Base-by-base conservation (phyloP, 2,329 filamentous ascomycete species). In the Phaeosphaeriaceae sp. region DNA sequence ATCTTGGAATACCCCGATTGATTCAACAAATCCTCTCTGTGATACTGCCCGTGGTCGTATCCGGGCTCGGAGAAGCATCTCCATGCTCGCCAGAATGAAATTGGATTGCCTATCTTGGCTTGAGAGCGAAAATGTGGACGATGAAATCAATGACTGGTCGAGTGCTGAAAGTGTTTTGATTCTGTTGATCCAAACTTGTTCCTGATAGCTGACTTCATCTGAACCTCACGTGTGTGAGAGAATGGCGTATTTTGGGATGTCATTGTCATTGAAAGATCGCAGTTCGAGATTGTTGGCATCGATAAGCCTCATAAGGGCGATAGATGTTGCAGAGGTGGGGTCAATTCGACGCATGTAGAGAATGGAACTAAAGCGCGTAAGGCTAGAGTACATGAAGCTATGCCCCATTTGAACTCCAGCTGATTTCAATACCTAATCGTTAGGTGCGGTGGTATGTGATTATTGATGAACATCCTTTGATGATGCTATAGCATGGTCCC, bases 261-360 rank as follows among this genome's bases (percentile, higher is more conserved):
- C 42, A 36, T 61, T 52, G 17, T 66, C 60, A 20, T 50, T 59
- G 45, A 64, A 64, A 42, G 48, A 57, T 46, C 45, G 48, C 15
- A 64, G 52, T 20, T 64, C 60, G 16, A 63, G 46, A 13, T 56
- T 65, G 26, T 53, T 54, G 23, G 58, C 58, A 55, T 67, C 52
- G 33, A 65, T 59, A 37, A 67, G 63, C 39, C 64, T 57, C 61
- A 66, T 67, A 52, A 56, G 13, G 3, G 16, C 20, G 16, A 6
- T 26, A 9, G 21, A 26, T 20, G 13, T 42, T 15, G 40, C 15
- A 20, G 17, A 34, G 26, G 40, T 42, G 29, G 40, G 30, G 29
- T 42, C 18, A 26, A 30, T 16, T 12, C 15, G 16, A 26, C 29
- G 13, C 15, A 41, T 20, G 39, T 21, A 17, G 15, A 26, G 7